Evolutionary conservation across 192 early-diverging fungal species (phyloP).

Genomic region (Obelidium mucronatum): DNA sequence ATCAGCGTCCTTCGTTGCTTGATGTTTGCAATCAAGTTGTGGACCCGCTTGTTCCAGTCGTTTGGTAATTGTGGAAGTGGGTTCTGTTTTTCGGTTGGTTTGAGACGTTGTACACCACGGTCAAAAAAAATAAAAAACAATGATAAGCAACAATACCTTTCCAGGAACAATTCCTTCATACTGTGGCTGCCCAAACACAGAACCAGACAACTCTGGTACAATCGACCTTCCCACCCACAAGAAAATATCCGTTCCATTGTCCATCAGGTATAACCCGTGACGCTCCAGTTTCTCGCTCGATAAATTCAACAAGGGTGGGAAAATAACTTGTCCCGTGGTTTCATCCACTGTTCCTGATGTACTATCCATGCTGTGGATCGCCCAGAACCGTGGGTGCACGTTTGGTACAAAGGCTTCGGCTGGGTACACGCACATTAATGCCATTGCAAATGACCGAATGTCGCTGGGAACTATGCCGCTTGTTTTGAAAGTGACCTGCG

Average conservation of each 20-base stretch:
- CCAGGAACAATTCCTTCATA: conserved; percentile 83
- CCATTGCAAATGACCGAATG: conserved; percentile 81
- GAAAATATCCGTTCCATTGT: conserved; percentile 83
- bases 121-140: not conserved
- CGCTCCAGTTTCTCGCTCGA: conserved; percentile 86
- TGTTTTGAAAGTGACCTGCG: conserved; percentile 58
- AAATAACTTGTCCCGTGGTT: conserved; percentile 60
- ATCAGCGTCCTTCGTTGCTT: conserved; percentile 67
- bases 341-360: conserved; percentile 51
- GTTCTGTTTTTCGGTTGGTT: conserved; percentile 48
- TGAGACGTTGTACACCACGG: not conserved
- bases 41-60: conserved; percentile 74
- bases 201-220: conserved; percentile 72
- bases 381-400: conserved; percentile 81
- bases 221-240: conserved; percentile 89
- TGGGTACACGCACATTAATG: conserved; percentile 81
- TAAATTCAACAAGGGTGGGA: conserved; percentile 82
- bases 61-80: conserved; percentile 73
- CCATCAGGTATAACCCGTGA: conserved; percentile 86
- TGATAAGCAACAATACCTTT: conserved; percentile 59
- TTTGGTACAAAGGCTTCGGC: conserved; percentile 76
- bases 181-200: conserved; percentile 77
- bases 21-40: conserved; percentile 78
- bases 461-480: conserved; percentile 72
- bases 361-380: conserved; percentile 79